Base-by-base conservation (phyloP, 192 early-diverging fungal genomes). In the Mortierella antarctica region DNA sequence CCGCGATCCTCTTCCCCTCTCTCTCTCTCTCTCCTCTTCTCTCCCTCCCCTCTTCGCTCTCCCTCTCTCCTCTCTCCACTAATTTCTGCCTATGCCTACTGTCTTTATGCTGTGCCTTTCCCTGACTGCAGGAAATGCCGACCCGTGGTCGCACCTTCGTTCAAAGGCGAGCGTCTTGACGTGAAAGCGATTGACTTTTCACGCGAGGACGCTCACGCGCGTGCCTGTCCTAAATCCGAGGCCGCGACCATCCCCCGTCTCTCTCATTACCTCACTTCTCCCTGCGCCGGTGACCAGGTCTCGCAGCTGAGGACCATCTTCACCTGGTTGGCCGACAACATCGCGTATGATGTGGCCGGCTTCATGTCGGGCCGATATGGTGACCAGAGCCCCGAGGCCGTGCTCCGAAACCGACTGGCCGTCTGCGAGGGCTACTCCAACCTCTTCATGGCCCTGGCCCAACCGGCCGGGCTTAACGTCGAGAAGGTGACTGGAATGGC, bases 381-480 rank as follows among this genome's bases (percentile, higher is more conserved):
- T 41, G 64, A 70, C 59, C 75, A 83, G 15, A 40, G 58, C 5
- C 55, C 87, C 55, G 76, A 82, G 4, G 77, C 73, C 52, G 83
- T 85, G 9, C 70, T 88, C 31, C 72, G 68, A 10, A 73, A 44
- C 44, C 76, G 89, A 39, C 45, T 66, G 60, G 80, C 75, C 40
- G 88, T 90, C 63, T 89, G 88, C 65, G 89, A 86, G 60, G 88
- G 89, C 14, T 90, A 89, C 70, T 65, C 87, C 18, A 85, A 83
- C 44, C 63, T 90, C 21, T 90, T 85, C 71, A 67, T 85, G 54
- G 86, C 82, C n/a, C 76, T 90, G 5, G 82, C 86, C 14, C 73
- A 79, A 48, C 83, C 85, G 15, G 82, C 88, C 20, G 75, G 71
- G 7, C 67, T 89, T 11, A 40, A 76, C 18, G 82, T 80, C 40